Evolutionary conservation across 2,329 filamentous ascomycete genomes (phyloP).

Genomic region (Tolypocladium ovalisporum): DNA sequence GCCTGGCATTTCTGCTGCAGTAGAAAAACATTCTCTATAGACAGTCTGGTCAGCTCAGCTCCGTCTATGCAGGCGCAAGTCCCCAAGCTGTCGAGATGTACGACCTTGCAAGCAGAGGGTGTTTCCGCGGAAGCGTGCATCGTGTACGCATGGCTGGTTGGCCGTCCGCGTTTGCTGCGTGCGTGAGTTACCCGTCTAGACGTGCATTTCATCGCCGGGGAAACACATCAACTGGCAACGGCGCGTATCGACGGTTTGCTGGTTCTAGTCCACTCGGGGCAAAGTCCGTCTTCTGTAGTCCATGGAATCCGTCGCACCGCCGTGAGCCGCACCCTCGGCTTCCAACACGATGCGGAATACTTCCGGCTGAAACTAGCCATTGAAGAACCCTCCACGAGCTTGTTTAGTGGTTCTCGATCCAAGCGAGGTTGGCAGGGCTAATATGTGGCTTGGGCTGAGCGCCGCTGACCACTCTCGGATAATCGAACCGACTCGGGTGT

Average conservation of each 20-base stretch:
- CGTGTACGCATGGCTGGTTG: not conserved
- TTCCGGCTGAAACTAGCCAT: not conserved
- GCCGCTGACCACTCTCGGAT: not conserved
- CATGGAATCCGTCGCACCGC: not conserved
- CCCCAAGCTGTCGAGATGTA: too few relatives aligned
- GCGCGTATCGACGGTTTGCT: not conserved
- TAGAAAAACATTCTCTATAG: too few relatives aligned
- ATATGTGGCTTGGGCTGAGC: not conserved
- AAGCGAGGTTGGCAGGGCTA: not conserved
- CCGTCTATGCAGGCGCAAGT: not conserved
- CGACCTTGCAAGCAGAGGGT: not conserved
- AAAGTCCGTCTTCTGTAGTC: not conserved
- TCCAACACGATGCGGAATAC: not conserved
- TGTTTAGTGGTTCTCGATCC: not conserved
- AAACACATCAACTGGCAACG: not conserved
- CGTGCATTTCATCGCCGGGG: not conserved
- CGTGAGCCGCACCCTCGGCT: not conserved
- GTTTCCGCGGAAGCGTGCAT: not conserved
- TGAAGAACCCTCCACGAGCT: not conserved
- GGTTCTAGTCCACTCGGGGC: not conserved
- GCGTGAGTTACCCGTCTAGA: not conserved
- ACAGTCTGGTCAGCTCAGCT: not conserved
- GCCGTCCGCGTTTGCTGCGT: not conserved
- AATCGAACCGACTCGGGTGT: too few relatives aligned
- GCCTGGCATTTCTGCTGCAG: not conserved